Evolutionary conservation across 2,329 filamentous ascomycete species (phyloP).

Genomic region (Aspergillus sergii): DNA sequence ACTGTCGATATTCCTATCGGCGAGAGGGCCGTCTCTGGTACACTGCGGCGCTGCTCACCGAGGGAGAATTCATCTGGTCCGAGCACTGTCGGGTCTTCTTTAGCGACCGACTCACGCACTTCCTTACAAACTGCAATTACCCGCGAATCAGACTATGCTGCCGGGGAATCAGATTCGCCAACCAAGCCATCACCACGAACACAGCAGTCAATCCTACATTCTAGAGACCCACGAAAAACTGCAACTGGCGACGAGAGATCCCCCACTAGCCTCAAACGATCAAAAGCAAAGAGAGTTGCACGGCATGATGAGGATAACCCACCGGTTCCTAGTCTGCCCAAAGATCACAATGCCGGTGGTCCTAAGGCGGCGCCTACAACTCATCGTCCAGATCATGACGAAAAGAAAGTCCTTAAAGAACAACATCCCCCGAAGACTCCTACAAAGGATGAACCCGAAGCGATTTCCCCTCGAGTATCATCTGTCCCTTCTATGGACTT

Average conservation of each 20-base stretch:
- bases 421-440: slow-evolving; percentile 28
- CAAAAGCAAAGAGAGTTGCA: slow-evolving; percentile 45
- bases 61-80: slow-evolving; percentile 35
- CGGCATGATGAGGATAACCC: slow-evolving; percentile 38
- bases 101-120: slow-evolving; percentile 27
- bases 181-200: slow-evolving; percentile 25
- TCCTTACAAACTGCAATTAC: slow-evolving; percentile 37
- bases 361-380: slow-evolving; percentile 15
- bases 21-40: slow-evolving; percentile 54
- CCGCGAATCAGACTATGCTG: slow-evolving; percentile 36
- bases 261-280: slow-evolving; percentile 39
- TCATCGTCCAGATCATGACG: slow-evolving; percentile 13
- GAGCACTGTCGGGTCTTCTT: slow-evolving; percentile 33
- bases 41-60: slow-evolving; percentile 42
- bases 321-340: slow-evolving; percentile 29
- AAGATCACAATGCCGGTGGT: slow-evolving; percentile 26
- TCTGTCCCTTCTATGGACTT: slow-evolving; percentile 50
- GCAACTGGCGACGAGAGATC: slow-evolving; percentile 33
- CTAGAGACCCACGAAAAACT: slow-evolving; percentile 28
- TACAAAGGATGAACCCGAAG: slow-evolving; percentile 28
- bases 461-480: slow-evolving; percentile 45
- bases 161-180: slow-evolving; percentile 26
- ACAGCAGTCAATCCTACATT: slow-evolving; percentile 36
- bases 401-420: slow-evolving; percentile 20
- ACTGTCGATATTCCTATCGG: slow-evolving; percentile 65